A percentile compares a stretch with the other conserved stretches of the same genome.
These are phyloP conservation scores for Cladosporium sp. DNA, from an alignment of 2,329 filamentous ascomycete genomes.

Conservation along the genomic window DNA sequence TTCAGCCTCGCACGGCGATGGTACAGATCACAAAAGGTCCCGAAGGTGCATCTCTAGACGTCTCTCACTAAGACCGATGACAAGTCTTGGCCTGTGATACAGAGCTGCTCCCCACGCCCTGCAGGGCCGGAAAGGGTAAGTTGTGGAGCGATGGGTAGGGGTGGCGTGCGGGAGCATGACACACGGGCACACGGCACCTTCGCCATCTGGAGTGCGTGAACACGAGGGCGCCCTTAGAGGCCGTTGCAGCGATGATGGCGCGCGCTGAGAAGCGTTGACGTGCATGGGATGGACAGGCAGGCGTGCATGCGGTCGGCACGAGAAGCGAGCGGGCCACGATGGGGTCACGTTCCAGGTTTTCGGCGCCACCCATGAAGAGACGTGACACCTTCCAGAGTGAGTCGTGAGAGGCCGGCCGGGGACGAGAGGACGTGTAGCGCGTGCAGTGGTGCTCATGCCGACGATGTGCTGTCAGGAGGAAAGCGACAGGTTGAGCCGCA, in stretches of 20 bases:
- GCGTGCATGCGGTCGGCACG: conserved; percentile 4
- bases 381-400: conserved; percentile 15
- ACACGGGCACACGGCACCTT: conserved; percentile 9
- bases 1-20: conserved; percentile 16
- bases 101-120: conserved; percentile 17
- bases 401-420: background rate
- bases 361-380: conserved; percentile 7
- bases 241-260: conserved; percentile 4
- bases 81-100: conserved; percentile 19
- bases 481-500: background rate
- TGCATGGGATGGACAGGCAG: conserved; percentile 10
- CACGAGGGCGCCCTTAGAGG: conserved; percentile 11
- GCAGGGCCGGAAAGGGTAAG: conserved; percentile 4
- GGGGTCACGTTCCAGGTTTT: conserved; percentile 3
- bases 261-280: conserved; percentile 13
- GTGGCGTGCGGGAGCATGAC: conserved; percentile 15
- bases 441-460: background rate
- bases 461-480: background rate
- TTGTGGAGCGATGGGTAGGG: conserved; percentile 13
- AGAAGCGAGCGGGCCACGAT: conserved; percentile 7
- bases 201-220: conserved; percentile 4
- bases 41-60: conserved; percentile 7
- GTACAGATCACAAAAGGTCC: conserved; percentile 13
- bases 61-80: conserved; percentile 14
- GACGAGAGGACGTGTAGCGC: background rate